Base-by-base conservation (phyloP, 164 flowering plant species). In the Santalum album region DNA sequence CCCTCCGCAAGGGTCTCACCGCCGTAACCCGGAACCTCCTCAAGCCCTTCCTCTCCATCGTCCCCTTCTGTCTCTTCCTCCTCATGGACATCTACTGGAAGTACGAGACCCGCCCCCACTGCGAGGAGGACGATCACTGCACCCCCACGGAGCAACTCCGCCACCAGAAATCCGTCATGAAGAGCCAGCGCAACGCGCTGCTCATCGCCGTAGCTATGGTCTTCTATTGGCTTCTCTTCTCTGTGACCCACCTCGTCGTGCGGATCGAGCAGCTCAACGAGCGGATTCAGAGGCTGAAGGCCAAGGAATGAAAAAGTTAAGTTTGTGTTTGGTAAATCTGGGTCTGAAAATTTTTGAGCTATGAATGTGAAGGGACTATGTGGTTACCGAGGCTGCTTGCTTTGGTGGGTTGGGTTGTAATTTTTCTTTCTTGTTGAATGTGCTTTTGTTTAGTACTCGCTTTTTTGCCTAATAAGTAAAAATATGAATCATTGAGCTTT, bases 141-240 rank as follows among this genome's bases (percentile, higher is more conserved):
- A 61, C 76, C 29, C 87, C 87, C 0, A 7, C 77, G 32, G 84
- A 81, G 65, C 68, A 75, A 50, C 78, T 90, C 53, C 89, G 95
- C 38, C 96, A 90, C 67, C 95, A 85, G 87, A 90, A 90, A 36
- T 81, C 89, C 10, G 72, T 82, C 65, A 85, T 90, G 86, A 87
- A 90, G 79, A 82, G 87, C 69, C 95, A 90, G 78, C 75, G 97
- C 26, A 90, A 90, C 61, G 95, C 86, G 17, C 74, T 90, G 34
- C 64, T 90, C 50, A 87, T 90, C 58, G 95, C 82, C 18, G 70
- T 83, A 16, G 96, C 97, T 0, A 69, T 90, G 26, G 7, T 90
- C 18, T 87, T 90, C 69, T 90, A 90, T 70, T 90, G 97, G 98
- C 74, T 87, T 18, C 73, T 90, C 19, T 90, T 71, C 63, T 73